A percentile compares a stretch with the other conserved stretches of the same genome.
Conservation (phyloP, 805 yeast genomes). For the Tetrapisispora phaffii region DNA sequence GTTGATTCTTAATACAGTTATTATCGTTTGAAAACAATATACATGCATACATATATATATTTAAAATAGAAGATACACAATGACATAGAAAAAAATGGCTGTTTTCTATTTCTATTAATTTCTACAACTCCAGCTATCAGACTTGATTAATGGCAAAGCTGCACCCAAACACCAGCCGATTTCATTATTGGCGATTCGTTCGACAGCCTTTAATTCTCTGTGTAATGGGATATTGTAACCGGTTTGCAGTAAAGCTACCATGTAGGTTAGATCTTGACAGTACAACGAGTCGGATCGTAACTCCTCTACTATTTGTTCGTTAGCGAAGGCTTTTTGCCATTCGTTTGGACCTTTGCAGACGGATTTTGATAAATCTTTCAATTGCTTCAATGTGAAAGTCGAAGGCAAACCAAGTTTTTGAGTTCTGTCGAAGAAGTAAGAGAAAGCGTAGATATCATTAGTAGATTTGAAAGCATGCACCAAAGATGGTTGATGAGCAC, state of each 20-base stretch:
- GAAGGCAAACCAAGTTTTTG: constrained; percentile 91
- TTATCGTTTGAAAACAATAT: too few relatives aligned
- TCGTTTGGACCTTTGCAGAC: constrained; percentile 80
- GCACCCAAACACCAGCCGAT: constrained; percentile 99
- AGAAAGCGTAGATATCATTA: constrained; percentile 80
- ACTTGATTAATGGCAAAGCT: constrained; percentile 77
- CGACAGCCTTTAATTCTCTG: constrained; percentile 87
- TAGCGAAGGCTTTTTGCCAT: constrained; percentile 41
- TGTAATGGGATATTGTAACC: constrained; percentile 91
- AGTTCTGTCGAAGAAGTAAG: constrained; percentile 92
- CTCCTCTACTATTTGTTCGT: constrained; percentile 20
- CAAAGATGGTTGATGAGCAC: constrained; percentile 92
- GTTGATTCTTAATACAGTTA: too few relatives aligned
- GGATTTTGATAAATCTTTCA: constrained; percentile 65
- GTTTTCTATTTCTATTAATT: neutral
- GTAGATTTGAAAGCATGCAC: constrained; percentile 63
- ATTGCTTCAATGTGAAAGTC: constrained; percentile 76
- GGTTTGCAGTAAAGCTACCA: constrained; percentile 82
- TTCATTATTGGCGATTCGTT: constrained; percentile 80
- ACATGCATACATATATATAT: too few relatives aligned
- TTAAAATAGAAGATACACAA: neutral
- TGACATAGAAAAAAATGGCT: neutral
- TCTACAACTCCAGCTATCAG: constrained; percentile 60
- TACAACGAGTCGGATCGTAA: constrained; percentile 78
- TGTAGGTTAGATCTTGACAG: constrained; percentile 89